Conservation (phyloP, 306 rosid species). For the Luffa aegyptiaca region DNA sequence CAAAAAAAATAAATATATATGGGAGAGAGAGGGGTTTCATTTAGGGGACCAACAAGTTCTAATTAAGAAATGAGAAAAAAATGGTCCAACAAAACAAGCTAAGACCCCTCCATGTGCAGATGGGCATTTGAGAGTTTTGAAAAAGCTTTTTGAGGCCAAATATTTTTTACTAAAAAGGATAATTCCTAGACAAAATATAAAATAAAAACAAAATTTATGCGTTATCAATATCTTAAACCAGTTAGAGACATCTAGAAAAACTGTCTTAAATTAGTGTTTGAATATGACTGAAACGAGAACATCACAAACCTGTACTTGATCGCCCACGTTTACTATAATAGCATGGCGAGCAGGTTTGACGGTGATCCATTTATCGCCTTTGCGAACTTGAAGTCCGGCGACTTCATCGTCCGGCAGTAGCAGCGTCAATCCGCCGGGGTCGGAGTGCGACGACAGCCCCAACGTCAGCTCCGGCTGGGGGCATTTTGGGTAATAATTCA, state of each 20-base stretch:
- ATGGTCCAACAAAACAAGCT: not conserved
- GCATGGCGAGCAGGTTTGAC: slow-evolving; percentile 72
- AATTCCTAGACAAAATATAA: not conserved
- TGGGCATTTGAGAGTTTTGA: not conserved
- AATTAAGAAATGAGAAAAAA: not conserved
- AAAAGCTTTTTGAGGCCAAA: not conserved
- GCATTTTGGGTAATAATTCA: slow-evolving; percentile 69
- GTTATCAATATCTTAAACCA: no score
- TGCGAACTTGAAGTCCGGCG: slow-evolving; percentile 72
- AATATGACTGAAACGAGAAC: no score
- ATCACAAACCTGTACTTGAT: slow-evolving; percentile 67
- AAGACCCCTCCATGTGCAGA: slow-evolving; percentile 38
- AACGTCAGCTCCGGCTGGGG: slow-evolving; percentile 69
- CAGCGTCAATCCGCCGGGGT: slow-evolving; percentile 79
- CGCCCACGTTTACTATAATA: slow-evolving; percentile 82
- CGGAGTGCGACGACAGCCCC: slow-evolving; percentile 84
- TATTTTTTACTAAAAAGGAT: not conserved
- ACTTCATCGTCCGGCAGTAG: slow-evolving; percentile 53
- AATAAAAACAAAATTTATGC: not conserved
- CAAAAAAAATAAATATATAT: no score
- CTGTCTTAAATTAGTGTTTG: no score
- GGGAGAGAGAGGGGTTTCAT: not conserved
- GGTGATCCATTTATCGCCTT: slow-evolving; percentile 48
- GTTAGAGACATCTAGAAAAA: no score
- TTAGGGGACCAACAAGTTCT: not conserved